Conservation (phyloP, 257 asterid genomes). For the Rubia yunnanensis region DNA sequence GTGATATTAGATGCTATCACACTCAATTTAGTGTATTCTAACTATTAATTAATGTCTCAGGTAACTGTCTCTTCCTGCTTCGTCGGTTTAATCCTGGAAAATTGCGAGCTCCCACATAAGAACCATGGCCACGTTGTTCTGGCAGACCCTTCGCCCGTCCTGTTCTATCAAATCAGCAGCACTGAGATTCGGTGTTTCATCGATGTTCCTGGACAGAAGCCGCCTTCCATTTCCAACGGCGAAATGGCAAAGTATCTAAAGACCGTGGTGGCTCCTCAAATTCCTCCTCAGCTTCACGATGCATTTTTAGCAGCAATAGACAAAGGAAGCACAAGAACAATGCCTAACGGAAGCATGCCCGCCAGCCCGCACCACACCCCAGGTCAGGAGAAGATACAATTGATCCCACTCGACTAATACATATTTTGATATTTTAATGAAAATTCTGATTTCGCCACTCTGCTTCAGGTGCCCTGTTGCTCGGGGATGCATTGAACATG, state of each 20-base stretch:
- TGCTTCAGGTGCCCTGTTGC: slow-evolving; percentile 15
- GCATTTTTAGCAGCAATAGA: slow-evolving; percentile 26
- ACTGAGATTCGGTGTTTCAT: slow-evolving; percentile 28
- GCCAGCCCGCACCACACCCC: slow-evolving; percentile 31
- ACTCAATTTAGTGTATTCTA: too few relatives aligned
- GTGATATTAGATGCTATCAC: background rate
- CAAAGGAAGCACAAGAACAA: slow-evolving; percentile 24
- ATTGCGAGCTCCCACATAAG: slow-evolving; percentile 22
- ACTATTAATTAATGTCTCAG: slow-evolving; percentile 1
- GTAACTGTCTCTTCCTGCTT: slow-evolving; percentile 23
- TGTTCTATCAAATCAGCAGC: slow-evolving; percentile 29
- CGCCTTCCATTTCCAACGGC: slow-evolving; percentile 29
- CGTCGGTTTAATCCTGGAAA: slow-evolving; percentile 31
- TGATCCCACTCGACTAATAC: too few relatives aligned
- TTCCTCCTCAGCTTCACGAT: slow-evolving; percentile 23
- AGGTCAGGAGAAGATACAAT: slow-evolving; percentile 1
- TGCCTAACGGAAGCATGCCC: slow-evolving; percentile 38
- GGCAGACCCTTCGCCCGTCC: slow-evolving; percentile 25
- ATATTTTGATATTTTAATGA: too few relatives aligned
- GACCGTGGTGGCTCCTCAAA: slow-evolving; percentile 30
- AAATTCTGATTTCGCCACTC: background rate
- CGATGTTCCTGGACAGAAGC: slow-evolving; percentile 31
- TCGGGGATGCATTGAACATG: slow-evolving; percentile 40
- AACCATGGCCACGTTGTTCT: slow-evolving; percentile 28
- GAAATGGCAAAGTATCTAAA: slow-evolving; percentile 25